These are phyloP conservation scores for Biscogniauxia mediterranea DNA, from an alignment of 2,329 filamentous ascomycete species.

Conservation along the genomic window DNA sequence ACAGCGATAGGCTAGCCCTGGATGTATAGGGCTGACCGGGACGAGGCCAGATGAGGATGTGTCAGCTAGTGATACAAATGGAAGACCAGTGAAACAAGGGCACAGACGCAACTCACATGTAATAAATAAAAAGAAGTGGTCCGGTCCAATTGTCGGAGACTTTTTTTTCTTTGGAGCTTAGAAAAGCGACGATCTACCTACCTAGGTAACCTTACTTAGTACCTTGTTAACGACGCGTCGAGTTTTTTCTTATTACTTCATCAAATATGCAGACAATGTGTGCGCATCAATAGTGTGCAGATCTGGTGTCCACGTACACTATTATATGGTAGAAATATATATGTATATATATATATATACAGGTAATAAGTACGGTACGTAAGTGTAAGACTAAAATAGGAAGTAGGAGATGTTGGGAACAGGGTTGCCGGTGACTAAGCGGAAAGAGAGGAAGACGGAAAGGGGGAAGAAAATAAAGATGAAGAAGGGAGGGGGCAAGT, in stretches of 20 bases:
- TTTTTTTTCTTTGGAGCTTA: background rate
- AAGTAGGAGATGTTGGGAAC: background rate
- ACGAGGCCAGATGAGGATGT: background rate
- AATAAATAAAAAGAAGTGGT: background rate
- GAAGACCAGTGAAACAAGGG: background rate
- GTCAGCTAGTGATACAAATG: background rate
- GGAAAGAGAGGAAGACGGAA: background rate
- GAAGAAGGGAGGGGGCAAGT: no score
- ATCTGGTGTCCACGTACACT: no score
- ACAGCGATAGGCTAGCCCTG: no score
- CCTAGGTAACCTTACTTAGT: no score
- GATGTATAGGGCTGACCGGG: background rate
- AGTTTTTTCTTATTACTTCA: no score
- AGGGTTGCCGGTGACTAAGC: background rate
- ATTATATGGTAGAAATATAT: no score
- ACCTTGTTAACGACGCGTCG: no score
- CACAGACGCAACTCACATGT: background rate
- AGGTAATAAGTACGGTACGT: background rate
- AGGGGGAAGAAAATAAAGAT: background rate
- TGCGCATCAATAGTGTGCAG: background rate
- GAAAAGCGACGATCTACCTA: background rate
- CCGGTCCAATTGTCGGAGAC: background rate
- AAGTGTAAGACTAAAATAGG: background rate
- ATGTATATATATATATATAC: background rate
- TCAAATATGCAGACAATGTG: no score